Base-by-base conservation (phyloP, 2,329 filamentous ascomycete species). In the Neofusicoccum laricinum region DNA sequence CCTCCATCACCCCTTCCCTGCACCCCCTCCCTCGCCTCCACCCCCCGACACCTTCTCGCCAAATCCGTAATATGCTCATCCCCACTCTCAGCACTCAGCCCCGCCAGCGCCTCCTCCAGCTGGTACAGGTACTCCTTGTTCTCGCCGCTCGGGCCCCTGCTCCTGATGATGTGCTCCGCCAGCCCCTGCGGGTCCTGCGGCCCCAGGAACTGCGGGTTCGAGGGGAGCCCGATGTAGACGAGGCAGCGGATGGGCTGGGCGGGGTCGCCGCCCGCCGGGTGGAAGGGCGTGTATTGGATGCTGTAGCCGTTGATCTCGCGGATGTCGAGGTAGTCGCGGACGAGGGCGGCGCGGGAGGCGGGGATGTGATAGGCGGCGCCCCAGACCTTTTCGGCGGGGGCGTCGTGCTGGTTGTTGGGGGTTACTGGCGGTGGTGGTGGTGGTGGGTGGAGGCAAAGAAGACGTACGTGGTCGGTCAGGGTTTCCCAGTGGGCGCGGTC, bases 261-360 rank as follows among this genome's bases (percentile, higher is more conserved):
- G 62, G 50, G 34, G 30, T 73, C 72, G 67, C 80, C 76, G 46
- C 77, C 77, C 71, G 85, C 82, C 6, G 89, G 88, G 71, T 93
- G 83, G 76, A 98, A 97, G 0, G 90, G 87, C 32, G 93, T 92
- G 77, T 93, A 92, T 78, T 97, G 93, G 69, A 97, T 96, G 62
- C 89, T 91, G 79, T 99, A 99, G 30, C 95, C 95, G 79, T 98
- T 97, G 74, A 98, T 97, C 78, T 99, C 95, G 50, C 95, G 89
- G 68, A 97, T 94, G 77, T 98, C 93, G 53, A 99, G 90, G 76
- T 97, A 97, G 65, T 88, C 85, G 69, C 91, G 89, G 3, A 97
- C 94, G 79, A 94, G 89, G 66, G 87, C 84, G 21, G 96, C 92
- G 69, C 88, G 85, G 1, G 86, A 82, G 6, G 88, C 78, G 32